A percentile compares a stretch with the other conserved stretches of the same genome.
phyloP scores from a whole-genome alignment of 2,329 filamentous ascomycete species.

The Diaporthe ilicicola region DNA sequence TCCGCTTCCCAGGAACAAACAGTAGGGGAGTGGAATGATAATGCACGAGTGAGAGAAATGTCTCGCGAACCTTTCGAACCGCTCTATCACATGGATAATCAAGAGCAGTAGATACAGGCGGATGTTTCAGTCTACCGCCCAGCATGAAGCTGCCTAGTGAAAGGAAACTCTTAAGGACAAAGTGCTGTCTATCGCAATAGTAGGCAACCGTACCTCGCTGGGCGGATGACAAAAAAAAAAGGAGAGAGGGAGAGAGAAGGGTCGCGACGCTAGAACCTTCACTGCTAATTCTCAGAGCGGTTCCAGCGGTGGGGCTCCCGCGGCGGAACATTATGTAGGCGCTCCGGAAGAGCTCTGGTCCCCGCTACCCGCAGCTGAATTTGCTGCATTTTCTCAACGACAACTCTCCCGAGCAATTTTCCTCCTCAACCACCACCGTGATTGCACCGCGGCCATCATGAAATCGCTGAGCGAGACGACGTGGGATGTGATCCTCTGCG shows the following conservation, averaged over 20 bases:
- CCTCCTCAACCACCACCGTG: constrained; percentile 21
- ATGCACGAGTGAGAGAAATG: background rate
- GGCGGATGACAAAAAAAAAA: constrained; percentile 48
- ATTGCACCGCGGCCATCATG: constrained; percentile 56
- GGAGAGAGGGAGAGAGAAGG: background rate
- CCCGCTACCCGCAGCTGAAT: constrained; percentile 24
- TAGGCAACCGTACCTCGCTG: constrained; percentile 46
- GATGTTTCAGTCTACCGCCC: constrained; percentile 71
- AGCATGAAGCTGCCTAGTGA: constrained; percentile 63
- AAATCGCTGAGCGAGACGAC: constrained; percentile 76
- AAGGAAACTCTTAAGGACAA: constrained; percentile 51
- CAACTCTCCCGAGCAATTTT: constrained; percentile 3
- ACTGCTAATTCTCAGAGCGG: background rate
- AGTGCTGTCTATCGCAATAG: constrained; percentile 44
- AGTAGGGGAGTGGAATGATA: background rate
- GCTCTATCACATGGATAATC: constrained; percentile 77
- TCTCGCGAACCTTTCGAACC: constrained; percentile 74
- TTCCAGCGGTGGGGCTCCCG: background rate
- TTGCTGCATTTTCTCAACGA: constrained; percentile 33
- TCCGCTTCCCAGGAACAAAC: background rate
- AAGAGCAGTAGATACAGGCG: constrained; percentile 90
- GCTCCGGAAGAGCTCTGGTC: constrained; percentile 27
- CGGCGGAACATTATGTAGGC: constrained; percentile 22
- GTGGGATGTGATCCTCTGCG: constrained; percentile 83
- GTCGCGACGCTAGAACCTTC: constrained; percentile 37